Base-by-base conservation (phyloP, 2,329 filamentous ascomycete genomes). In the Venturia nashicola region DNA sequence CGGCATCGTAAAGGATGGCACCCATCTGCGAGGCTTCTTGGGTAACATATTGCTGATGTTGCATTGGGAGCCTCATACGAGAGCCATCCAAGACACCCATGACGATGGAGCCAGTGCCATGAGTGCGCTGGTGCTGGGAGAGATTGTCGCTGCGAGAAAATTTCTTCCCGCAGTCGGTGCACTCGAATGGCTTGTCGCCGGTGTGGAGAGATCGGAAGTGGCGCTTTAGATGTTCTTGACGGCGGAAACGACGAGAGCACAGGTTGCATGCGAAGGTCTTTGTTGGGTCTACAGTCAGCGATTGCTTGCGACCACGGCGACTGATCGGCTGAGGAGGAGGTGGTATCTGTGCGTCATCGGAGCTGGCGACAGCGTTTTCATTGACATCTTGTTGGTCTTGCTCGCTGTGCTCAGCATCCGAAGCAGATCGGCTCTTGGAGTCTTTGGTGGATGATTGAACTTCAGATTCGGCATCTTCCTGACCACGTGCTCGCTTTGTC, bases 141-240 rank as follows among this genome's bases (percentile, higher is more conserved):
- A 99, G 84, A 81, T 99, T 99, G 79, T 99, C 94, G 70, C 90
- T 96, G 71, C 94, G 88, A 23, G 93, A 97, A 80, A 97, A 99
- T 82, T 96, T 97, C 88, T 99, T 99, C 71, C 94, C 93, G 72
- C 94, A 99, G 79, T 99, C 93, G 68, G 86, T 85, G 82, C 94
- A 99, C 79, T 96, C 91, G 72, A 97, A 99, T 5, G 94, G 94
- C 86, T 97, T 99, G 75, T 97, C 94, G 73, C 96, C 88, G 1
- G 94, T 99, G 82, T 99, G 94, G 59, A 99, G 90, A 65, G 94
- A 97, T 70, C 94, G 88, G 82, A 96, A 96, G 81, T 99, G 94
- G 67, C 94, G 90, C 86, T 99, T 99, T 66, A 99, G 85, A 73
- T 99, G 94, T 77, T 99, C 94, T 78, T 99, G 94, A 67, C 94